phyloP scores from a whole-genome alignment of 2,329 filamentous ascomycete genomes.

The Elsinoe ampelina region DNA sequence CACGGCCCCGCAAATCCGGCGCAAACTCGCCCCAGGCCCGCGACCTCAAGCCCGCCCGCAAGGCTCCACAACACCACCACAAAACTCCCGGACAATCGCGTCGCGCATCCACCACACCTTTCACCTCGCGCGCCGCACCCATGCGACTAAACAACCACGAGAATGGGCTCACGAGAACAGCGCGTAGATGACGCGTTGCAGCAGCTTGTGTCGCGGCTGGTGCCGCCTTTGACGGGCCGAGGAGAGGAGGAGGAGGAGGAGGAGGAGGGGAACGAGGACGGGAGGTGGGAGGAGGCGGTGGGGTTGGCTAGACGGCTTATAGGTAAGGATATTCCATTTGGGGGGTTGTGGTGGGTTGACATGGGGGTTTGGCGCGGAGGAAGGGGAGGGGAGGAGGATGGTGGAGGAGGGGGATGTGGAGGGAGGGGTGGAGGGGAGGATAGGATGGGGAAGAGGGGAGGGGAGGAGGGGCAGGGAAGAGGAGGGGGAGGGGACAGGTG shows the following conservation, averaged over 20 bases:
- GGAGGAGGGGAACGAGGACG: slow-evolving; percentile 58
- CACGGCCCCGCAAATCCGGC: too few relatives aligned
- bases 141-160: background rate
- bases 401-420: too few relatives aligned
- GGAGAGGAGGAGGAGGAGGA: slow-evolving; percentile 58
- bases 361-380: too few relatives aligned
- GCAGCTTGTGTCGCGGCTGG: slow-evolving; percentile 64
- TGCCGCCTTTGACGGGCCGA: slow-evolving; percentile 41
- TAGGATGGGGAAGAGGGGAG: too few relatives aligned
- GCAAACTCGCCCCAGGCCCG: background rate
- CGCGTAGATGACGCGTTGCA: slow-evolving; percentile 73
- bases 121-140: background rate
- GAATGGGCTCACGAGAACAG: slow-evolving; percentile 26
- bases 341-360: background rate
- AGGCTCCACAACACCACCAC: background rate
- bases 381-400: too few relatives aligned
- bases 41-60: background rate
- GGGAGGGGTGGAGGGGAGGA: too few relatives aligned
- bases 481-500: too few relatives aligned
- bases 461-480: too few relatives aligned
- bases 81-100: background rate
- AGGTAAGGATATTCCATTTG: slow-evolving; percentile 32
- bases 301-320: slow-evolving; percentile 42
- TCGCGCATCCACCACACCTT: background rate
- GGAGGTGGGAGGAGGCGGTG: slow-evolving; percentile 56